Evolutionary conservation across 345 rosid genomes (phyloP).

Genomic region (Arabis hirsuta): DNA sequence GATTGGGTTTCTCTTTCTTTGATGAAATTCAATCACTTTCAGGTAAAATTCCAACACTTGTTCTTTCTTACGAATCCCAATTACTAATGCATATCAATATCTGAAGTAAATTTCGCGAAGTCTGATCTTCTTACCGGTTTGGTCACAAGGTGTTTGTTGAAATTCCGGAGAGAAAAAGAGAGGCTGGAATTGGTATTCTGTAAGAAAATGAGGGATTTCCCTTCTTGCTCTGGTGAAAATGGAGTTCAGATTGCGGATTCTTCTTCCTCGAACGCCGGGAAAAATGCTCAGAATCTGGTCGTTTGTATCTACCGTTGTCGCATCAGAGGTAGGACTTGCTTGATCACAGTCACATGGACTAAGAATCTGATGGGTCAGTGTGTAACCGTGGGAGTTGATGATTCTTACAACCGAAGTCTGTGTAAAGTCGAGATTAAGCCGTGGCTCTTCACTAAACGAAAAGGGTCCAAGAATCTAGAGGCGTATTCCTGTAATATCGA

Average conservation of each 20-base stretch:
- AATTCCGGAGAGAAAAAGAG: constrained; percentile 38
- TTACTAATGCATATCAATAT: background rate
- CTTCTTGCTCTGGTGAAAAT: constrained; percentile 94
- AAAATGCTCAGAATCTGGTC: constrained; percentile 72
- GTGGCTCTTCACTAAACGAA: constrained; percentile 89
- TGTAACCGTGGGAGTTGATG: constrained; percentile 71
- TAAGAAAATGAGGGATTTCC: constrained; percentile 81
- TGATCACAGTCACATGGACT: constrained; percentile 84
- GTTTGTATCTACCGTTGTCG: constrained; percentile 77
- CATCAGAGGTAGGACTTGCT: constrained; percentile 64
- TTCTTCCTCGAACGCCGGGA: constrained; percentile 63
- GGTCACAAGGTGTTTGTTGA: constrained; percentile 42
- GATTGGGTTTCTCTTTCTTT: constrained; percentile 38
- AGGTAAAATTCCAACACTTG: constrained; percentile 1
- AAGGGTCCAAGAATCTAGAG: constrained; percentile 86
- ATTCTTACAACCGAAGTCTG: constrained; percentile 71
- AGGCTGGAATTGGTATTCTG: constrained; percentile 28
- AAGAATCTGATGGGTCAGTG: constrained; percentile 96
- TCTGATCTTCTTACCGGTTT: constrained; percentile 4
- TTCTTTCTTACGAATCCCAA: background rate
- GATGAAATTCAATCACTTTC: constrained; percentile 30
- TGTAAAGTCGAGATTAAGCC: constrained; percentile 95
- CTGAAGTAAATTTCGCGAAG: background rate
- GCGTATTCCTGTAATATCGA: constrained; percentile 69
- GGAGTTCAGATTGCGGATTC: constrained; percentile 90